Evolutionary conservation across 257 asterid species (phyloP).

Genomic region (Jasminum sambac): DNA sequence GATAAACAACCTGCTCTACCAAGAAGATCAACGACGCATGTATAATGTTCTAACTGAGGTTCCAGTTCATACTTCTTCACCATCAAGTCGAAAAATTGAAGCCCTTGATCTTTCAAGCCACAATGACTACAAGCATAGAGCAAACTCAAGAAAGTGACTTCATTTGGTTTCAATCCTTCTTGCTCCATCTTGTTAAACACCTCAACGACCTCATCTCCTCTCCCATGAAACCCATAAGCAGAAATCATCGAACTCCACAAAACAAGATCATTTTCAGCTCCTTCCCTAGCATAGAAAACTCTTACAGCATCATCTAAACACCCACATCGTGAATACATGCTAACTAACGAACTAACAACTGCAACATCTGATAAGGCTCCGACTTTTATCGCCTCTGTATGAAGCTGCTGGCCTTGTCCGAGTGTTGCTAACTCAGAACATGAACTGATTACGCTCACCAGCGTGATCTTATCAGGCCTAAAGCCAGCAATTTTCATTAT

Average conservation of each 20-base stretch:
- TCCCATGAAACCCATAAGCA: constrained; percentile 91
- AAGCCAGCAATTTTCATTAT: constrained; percentile 56
- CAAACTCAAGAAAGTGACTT: constrained; percentile 77
- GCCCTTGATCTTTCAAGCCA: constrained; percentile 77
- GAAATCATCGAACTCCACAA: constrained; percentile 82
- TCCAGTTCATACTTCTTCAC: constrained; percentile 41
- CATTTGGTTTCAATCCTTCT: constrained; percentile 51
- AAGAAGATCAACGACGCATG: constrained; percentile 83
- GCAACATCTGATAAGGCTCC: constrained; percentile 59
- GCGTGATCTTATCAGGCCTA: constrained; percentile 77
- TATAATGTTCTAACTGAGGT: constrained; percentile 81
- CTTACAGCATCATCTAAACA: constrained; percentile 72
- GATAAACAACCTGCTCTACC: constrained; percentile 82
- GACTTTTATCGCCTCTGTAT: constrained; percentile 67
- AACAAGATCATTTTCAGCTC: constrained; percentile 53
- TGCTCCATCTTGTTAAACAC: constrained; percentile 60
- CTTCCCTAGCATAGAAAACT: constrained; percentile 55
- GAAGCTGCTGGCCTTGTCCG: constrained; percentile 91
- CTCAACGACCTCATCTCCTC: constrained; percentile 66
- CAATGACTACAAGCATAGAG: constrained; percentile 89
- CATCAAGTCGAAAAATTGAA: constrained; percentile 61
- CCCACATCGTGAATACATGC: constrained; percentile 90
- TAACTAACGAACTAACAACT: constrained; percentile 67
- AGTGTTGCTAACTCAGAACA: constrained; percentile 81
- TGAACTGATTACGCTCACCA: constrained; percentile 68